Percentiles rank a stretch among this genome's conserved stretches.
Evolutionary conservation across 1,139 yeast genomes (phyloP).

Genomic region (Zygosaccharomyces pseudobailii): DNA sequence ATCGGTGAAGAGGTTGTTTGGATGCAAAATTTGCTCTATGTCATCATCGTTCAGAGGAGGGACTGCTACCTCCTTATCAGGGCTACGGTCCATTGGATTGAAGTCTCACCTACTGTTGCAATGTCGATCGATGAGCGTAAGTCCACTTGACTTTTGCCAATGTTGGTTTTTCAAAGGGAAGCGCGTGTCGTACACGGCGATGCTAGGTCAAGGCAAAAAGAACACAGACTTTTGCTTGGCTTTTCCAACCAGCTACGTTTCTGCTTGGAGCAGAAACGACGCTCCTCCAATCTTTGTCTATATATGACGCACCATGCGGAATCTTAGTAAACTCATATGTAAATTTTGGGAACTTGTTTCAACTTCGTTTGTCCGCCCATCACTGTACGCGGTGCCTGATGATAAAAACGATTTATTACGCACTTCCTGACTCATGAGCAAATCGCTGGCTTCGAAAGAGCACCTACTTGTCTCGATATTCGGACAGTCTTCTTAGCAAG

Average conservation of each 20-base stretch:
- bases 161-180: neutral
- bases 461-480: neutral
- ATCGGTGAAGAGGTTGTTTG: slow-evolving; percentile 17
- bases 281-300: too few relatives aligned
- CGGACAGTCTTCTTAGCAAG: neutral
- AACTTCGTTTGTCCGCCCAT: too few relatives aligned
- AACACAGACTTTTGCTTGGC: neutral
- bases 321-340: too few relatives aligned
- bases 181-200: neutral
- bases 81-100: neutral
- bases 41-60: slow-evolving; percentile 24
- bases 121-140: neutral
- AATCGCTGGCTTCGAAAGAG: too few relatives aligned
- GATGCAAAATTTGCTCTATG: slow-evolving; percentile 23
- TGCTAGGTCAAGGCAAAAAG: neutral
- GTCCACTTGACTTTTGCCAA: neutral
- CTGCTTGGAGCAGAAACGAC: too few relatives aligned
- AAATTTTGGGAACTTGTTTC: too few relatives aligned
- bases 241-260: too few relatives aligned
- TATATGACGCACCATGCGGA: too few relatives aligned
- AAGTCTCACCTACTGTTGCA: neutral
- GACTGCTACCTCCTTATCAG: slow-evolving; percentile 1
- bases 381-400: too few relatives aligned
- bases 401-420: too few relatives aligned
- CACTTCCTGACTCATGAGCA: too few relatives aligned